Conservation (phyloP, 805 yeast species). For the Cyberlindnera meyerae region DNA sequence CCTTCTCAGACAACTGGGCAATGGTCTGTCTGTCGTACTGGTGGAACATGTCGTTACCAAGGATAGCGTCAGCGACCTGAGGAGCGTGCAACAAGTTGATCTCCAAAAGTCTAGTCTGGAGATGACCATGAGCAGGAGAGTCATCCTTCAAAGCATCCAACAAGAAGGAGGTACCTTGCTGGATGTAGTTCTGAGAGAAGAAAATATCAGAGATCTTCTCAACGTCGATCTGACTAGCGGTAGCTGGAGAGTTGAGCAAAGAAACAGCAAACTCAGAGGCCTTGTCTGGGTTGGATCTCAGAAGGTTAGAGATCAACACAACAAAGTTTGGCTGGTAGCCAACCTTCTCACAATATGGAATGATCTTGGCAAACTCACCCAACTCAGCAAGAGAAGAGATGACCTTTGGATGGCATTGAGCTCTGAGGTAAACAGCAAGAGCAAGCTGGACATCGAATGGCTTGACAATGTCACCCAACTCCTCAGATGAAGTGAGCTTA, state of each 20-base stretch:
- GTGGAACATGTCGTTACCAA: conserved; percentile 92
- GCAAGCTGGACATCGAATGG: conserved; percentile 83
- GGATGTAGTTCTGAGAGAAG: conserved; percentile 88
- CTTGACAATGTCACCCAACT: conserved; percentile 92
- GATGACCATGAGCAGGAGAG: conserved; percentile 89
- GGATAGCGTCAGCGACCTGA: conserved; percentile 98
- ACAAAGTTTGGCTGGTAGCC: conserved; percentile 87
- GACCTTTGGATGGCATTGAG: conserved; percentile 81
- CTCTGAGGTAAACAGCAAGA: conserved; percentile 82
- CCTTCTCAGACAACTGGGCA: conserved; percentile 89
- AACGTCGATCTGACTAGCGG: conserved; percentile 59
- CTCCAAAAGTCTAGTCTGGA: conserved; percentile 92
- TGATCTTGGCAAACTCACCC: conserved; percentile 92
- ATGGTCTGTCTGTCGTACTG: conserved; percentile 93
- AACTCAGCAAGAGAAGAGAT: conserved; percentile 89
- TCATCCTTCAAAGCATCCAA: conserved; percentile 93
- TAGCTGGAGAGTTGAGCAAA: conserved; percentile 60
- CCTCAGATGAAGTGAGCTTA: conserved; percentile 92
- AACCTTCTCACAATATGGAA: conserved; percentile 89
- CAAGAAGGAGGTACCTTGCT: conserved; percentile 96
- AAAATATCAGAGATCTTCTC: conserved; percentile 91
- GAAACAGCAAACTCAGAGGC: conserved; percentile 96
- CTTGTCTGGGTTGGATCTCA: conserved; percentile 93
- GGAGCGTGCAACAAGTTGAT: conserved; percentile 94
- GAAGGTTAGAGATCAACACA: conserved; percentile 81